Conservation (phyloP, 2,329 filamentous ascomycete genomes). For the Zasmidium angulare region DNA sequence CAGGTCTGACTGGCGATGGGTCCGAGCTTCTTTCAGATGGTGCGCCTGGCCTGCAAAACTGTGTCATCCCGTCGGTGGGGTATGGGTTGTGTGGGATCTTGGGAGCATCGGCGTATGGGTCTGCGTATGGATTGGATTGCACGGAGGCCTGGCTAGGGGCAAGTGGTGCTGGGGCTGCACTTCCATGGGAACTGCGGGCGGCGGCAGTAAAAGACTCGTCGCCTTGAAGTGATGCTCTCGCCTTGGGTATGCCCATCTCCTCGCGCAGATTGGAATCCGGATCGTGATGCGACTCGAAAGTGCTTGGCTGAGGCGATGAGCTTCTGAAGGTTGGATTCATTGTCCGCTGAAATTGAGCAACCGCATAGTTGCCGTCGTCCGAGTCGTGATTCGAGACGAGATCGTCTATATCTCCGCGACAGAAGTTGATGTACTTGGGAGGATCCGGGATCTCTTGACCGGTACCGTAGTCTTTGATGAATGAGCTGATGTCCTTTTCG, state of each 20-base stretch:
- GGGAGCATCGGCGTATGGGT: constrained; percentile 64
- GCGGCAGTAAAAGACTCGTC: constrained; percentile 31
- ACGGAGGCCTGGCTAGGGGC: constrained; percentile 24
- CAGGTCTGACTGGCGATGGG: constrained; percentile 69
- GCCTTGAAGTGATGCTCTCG: constrained; percentile 39
- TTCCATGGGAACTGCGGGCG: constrained; percentile 31
- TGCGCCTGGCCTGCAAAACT: constrained; percentile 81
- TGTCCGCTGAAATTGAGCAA: constrained; percentile 90
- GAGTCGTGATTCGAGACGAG: constrained; percentile 72
- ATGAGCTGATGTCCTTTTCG: constrained; percentile 85
- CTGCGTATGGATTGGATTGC: constrained; percentile 30
- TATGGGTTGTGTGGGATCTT: constrained; percentile 88
- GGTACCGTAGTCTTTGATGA: constrained; percentile 86
- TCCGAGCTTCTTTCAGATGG: constrained; percentile 69
- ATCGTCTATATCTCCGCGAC: constrained; percentile 80
- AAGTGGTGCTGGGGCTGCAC: constrained; percentile 27
- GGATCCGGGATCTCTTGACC: constrained; percentile 97
- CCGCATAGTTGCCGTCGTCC: constrained; percentile 86
- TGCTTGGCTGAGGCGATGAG: constrained; percentile 94
- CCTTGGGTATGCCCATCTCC: constrained; percentile 58
- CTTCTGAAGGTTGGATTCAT: constrained; percentile 95
- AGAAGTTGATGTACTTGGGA: constrained; percentile 98
- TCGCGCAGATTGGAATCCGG: constrained; percentile 71
- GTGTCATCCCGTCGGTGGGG: constrained; percentile 93
- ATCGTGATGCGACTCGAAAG: constrained; percentile 88